These are phyloP conservation scores for Petunia axillaris DNA, from an alignment of 257 asterid genomes.

Conservation along the genomic window DNA sequence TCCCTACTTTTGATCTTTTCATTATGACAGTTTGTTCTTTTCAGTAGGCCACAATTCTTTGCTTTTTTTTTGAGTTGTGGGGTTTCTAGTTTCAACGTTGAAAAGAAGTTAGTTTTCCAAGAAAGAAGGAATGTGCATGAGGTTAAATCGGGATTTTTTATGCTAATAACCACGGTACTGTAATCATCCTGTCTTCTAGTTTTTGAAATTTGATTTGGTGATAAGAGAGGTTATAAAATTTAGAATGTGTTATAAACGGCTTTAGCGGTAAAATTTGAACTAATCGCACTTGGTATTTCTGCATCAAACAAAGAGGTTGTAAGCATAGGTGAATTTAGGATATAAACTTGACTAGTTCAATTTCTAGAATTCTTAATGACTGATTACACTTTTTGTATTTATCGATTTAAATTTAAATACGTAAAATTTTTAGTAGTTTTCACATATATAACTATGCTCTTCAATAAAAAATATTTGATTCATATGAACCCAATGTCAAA, in stretches of 20 bases:
- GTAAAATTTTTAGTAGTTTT: too few species aligned
- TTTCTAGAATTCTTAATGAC: too few species aligned
- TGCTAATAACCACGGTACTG: background rate
- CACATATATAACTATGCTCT: too few species aligned
- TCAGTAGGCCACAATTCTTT: background rate
- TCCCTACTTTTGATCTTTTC: conserved; percentile 38
- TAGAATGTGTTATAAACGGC: conserved; percentile 27
- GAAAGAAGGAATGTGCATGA: background rate
- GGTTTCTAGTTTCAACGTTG: conserved; percentile 6
- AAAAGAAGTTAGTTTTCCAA: background rate
- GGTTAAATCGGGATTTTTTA: background rate
- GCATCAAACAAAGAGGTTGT: too few species aligned
- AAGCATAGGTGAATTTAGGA: too few species aligned
- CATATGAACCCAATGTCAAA: too few species aligned
- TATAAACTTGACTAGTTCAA: too few species aligned
- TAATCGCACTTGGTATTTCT: too few species aligned
- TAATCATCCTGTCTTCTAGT: background rate
- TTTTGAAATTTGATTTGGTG: conserved; percentile 22
- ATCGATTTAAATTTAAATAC: too few species aligned
- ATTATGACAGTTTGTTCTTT: conserved; percentile 31
- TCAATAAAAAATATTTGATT: too few species aligned
- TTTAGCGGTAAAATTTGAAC: too few species aligned
- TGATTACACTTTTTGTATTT: too few species aligned
- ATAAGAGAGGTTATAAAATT: background rate
- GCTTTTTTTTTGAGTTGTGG: conserved; percentile 18